Percentiles rank a stretch among this genome's conserved stretches.
Evolutionary conservation across 2,329 filamentous ascomycete genomes (phyloP).

Genomic region (Xylaria sp.): DNA sequence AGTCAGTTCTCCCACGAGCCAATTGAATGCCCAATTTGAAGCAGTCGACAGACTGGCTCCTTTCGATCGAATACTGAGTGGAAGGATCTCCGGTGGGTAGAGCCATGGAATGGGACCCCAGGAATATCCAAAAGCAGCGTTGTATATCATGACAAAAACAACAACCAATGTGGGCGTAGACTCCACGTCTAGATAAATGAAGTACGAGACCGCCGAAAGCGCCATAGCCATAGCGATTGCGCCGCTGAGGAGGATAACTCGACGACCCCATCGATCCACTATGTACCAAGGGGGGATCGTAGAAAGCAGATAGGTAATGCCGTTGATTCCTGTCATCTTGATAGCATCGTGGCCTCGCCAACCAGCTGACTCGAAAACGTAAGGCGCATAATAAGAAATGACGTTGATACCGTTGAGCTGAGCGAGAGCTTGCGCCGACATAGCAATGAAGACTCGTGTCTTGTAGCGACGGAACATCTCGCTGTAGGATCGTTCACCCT

Average conservation of each 20-base stretch:
- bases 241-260: slow-evolving; percentile 88
- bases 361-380: slow-evolving; percentile 97
- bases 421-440: slow-evolving; percentile 95
- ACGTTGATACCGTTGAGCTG: slow-evolving; percentile 99
- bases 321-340: slow-evolving; percentile 97
- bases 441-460: slow-evolving; percentile 95
- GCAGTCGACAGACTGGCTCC: slow-evolving; percentile 96
- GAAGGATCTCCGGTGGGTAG: slow-evolving; percentile 97
- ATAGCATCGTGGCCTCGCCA: slow-evolving; percentile 92
- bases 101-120: slow-evolving; percentile 99
- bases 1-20: slow-evolving; percentile 94
- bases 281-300: slow-evolving; percentile 98
- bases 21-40: slow-evolving; percentile 98
- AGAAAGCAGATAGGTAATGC: slow-evolving; percentile 85
- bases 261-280: slow-evolving; percentile 90
- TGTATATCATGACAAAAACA: slow-evolving; percentile 97
- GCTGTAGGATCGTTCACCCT: slow-evolving; percentile 88
- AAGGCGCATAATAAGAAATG: slow-evolving; percentile 97
- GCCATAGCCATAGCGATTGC: slow-evolving; percentile 90
- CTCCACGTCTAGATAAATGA: slow-evolving; percentile 85
- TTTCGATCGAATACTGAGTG: slow-evolving; percentile 95
- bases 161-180: slow-evolving; percentile 87
- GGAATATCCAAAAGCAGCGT: slow-evolving; percentile 91
- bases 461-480: slow-evolving; percentile 97
- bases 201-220: slow-evolving; percentile 91